phyloP scores from a whole-genome alignment of 148 eudicot genomes.

The Salicornia ramosissima region DNA sequence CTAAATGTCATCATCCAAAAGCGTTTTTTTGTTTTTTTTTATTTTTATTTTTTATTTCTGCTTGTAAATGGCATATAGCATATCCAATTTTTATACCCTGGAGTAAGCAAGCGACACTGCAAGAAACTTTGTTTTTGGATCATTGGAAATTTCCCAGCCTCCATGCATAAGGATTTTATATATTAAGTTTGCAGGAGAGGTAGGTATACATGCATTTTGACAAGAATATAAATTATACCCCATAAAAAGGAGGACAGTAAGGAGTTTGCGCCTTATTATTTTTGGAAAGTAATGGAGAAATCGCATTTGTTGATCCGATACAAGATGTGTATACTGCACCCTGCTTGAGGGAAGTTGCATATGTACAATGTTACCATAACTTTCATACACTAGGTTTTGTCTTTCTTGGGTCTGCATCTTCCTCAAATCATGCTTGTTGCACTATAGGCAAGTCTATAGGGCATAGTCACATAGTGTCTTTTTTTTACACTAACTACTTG shows the following conservation, averaged over 20 bases:
- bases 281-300: background rate
- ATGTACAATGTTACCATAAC: background rate
- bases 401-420: background rate
- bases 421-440: background rate
- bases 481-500: background rate
- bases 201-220: background rate
- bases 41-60: background rate
- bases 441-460: background rate
- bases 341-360: background rate
- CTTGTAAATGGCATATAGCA: background rate
- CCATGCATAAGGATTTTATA: background rate
- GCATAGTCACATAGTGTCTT: background rate
- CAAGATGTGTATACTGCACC: background rate
- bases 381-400: conserved; percentile 8
- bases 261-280: background rate
- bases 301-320: conserved; percentile 4
- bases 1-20: background rate
- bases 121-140: background rate
- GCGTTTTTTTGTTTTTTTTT: too few relatives aligned
- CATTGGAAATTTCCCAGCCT: background rate
- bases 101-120: background rate
- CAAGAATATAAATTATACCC: background rate
- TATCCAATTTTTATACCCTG: background rate
- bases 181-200: background rate
- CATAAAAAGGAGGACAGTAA: background rate